Percentiles rank a stretch among this genome's conserved stretches.
Conservation (phyloP, 768 basidiomycete species). For the Lyophyllum atratum region DNA sequence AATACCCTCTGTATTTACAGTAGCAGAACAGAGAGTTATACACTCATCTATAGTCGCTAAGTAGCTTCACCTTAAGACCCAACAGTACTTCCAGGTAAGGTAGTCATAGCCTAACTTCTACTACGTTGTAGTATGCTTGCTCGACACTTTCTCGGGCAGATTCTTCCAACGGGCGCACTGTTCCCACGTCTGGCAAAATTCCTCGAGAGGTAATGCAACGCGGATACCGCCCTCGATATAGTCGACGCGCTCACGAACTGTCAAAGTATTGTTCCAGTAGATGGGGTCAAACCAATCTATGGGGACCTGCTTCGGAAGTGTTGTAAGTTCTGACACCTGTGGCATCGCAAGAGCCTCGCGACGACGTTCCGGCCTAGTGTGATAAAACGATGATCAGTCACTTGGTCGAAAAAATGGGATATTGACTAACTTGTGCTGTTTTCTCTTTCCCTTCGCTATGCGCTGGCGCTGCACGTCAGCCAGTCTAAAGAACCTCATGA, state of each 20-base stretch:
- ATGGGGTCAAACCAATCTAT: constrained; percentile 26
- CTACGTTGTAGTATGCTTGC: no score
- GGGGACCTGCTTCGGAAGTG: constrained; percentile 13
- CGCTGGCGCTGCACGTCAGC: background rate
- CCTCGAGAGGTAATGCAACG: constrained; percentile 17
- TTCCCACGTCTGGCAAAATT: no score
- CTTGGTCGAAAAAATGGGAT: background rate
- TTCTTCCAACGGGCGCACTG: no score
- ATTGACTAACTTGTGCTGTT: background rate
- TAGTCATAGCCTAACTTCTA: no score
- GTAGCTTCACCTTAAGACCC: no score
- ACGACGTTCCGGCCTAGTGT: constrained; percentile 1
- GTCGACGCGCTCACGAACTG: constrained; percentile 11
- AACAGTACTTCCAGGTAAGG: no score
- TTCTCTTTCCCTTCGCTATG: constrained; percentile 1
- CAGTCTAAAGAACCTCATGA: constrained; percentile 7
- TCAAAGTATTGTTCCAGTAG: constrained; percentile 20
- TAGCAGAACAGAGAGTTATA: no score
- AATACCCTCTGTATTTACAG: no score
- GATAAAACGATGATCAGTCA: background rate
- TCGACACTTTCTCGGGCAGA: no score
- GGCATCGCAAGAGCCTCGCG: constrained; percentile 5
- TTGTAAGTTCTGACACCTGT: constrained; percentile 1
- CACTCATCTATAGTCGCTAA: no score
- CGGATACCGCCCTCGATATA: constrained; percentile 7